Evolutionary conservation across 2,329 filamentous ascomycete species (phyloP).

Genomic region (Gaeumannomyces tritici): DNA sequence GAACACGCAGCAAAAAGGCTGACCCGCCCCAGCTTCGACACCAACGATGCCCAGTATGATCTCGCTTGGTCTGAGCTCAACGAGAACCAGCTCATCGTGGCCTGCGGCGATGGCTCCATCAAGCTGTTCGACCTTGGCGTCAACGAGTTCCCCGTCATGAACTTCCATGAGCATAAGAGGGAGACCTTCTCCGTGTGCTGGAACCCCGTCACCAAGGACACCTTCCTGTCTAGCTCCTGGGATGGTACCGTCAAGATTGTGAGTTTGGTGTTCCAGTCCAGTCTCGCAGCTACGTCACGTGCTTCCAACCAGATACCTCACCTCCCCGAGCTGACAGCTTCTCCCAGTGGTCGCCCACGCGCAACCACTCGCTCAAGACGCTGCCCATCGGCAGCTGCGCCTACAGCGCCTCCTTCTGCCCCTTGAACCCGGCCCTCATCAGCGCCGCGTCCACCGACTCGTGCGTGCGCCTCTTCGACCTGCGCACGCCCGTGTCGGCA

Average conservation of each 20-base stretch:
- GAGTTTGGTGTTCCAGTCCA: constrained; percentile 15
- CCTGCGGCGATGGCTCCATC: constrained; percentile 86
- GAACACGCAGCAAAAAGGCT: not conserved
- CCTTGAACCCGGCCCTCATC: constrained; percentile 75
- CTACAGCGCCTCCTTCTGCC: constrained; percentile 85
- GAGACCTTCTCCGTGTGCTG: constrained; percentile 90
- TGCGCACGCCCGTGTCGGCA: constrained; percentile 75
- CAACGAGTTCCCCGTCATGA: constrained; percentile 77
- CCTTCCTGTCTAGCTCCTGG: constrained; percentile 87
- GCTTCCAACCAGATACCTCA: not conserved
- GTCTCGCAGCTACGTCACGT: not conserved
- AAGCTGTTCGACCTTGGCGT: constrained; percentile 86
- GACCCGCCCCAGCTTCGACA: constrained; percentile 62
- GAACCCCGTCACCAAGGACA: constrained; percentile 86
- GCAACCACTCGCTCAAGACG: constrained; percentile 66
- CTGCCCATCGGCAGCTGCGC: constrained; percentile 89
- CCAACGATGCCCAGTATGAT: constrained; percentile 94
- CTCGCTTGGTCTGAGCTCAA: constrained; percentile 92
- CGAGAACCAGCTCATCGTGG: constrained; percentile 85
- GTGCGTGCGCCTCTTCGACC: constrained; percentile 82
- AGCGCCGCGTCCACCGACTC: constrained; percentile 86
- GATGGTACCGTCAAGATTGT: constrained; percentile 90
- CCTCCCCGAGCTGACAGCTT: not conserved
- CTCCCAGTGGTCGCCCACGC: constrained; percentile 69
- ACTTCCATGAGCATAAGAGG: constrained; percentile 86